Percentiles rank a stretch among this genome's conserved stretches.
These are phyloP conservation scores for Collybia nuda DNA, from an alignment of 768 basidiomycete species.

Conservation along the genomic window DNA sequence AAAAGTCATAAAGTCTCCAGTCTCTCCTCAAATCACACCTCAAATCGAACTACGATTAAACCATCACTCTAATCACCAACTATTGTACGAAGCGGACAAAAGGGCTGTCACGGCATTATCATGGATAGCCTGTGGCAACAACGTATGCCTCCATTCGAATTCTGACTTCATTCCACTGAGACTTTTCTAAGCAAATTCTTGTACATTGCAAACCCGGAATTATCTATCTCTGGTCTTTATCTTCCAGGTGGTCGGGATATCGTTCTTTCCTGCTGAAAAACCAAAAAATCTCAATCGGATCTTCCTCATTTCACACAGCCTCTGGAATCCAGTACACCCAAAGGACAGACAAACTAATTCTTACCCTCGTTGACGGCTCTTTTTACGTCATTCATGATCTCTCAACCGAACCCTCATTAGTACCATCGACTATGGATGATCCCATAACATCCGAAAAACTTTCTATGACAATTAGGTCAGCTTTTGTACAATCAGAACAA, in stretches of 20 bases:
- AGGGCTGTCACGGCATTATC: slow-evolving; percentile 49
- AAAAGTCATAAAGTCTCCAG: slow-evolving; percentile 22
- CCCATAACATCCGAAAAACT: slow-evolving; percentile 38
- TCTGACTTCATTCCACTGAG: background rate
- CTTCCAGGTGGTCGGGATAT: slow-evolving; percentile 46
- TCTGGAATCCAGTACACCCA: slow-evolving; percentile 59
- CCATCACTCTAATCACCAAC: slow-evolving; percentile 24
- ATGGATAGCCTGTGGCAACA: slow-evolving; percentile 47
- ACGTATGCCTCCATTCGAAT: slow-evolving; percentile 29
- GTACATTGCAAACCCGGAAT: slow-evolving; percentile 60
- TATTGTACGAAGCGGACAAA: slow-evolving; percentile 37
- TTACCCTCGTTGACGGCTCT: slow-evolving; percentile 70
- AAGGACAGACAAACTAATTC: slow-evolving; percentile 49
- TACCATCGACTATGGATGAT: slow-evolving; percentile 18
- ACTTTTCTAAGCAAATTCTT: slow-evolving; percentile 47
- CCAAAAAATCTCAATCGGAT: slow-evolving; percentile 53
- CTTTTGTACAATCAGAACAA: slow-evolving; percentile 50
- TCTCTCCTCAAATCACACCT: background rate
- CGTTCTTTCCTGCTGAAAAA: slow-evolving; percentile 42
- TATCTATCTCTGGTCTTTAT: slow-evolving; percentile 51
- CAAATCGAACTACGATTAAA: slow-evolving; percentile 11
- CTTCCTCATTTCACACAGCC: slow-evolving; percentile 57
- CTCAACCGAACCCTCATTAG: slow-evolving; percentile 45
- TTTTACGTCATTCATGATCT: slow-evolving; percentile 60
- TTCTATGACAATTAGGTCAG: slow-evolving; percentile 47